Conservation (phyloP, 441 rosid genomes). For the Francoa sonchifolia region DNA sequence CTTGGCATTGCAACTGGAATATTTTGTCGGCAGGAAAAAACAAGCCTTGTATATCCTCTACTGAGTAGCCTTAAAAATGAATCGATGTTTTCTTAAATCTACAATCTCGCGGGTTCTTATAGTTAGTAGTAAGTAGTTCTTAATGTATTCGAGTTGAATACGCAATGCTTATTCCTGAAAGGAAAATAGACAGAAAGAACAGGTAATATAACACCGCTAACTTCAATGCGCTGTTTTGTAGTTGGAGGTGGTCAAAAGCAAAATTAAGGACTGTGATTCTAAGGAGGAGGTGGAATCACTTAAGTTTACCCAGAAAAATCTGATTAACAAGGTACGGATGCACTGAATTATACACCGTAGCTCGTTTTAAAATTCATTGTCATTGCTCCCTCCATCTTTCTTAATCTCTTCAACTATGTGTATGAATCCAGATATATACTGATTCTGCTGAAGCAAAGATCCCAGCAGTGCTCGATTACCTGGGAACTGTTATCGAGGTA, state of each 20-base stretch:
- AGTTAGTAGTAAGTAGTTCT: too few relatives aligned
- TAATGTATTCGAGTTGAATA: too few relatives aligned
- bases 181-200: not conserved
- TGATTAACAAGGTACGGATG: slow-evolving; percentile 62
- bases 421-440: slow-evolving; percentile 62
- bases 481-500: slow-evolving; percentile 85
- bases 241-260: slow-evolving; percentile 61
- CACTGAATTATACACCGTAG: not conserved
- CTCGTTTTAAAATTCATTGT: slow-evolving; percentile 2
- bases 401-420: not conserved
- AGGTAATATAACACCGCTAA: slow-evolving; percentile 10
- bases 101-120: too few relatives aligned
- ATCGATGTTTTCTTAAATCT: too few relatives aligned
- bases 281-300: slow-evolving; percentile 65
- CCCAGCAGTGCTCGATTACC: slow-evolving; percentile 78
- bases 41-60: too few relatives aligned
- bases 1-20: too few relatives aligned
- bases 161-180: too few relatives aligned
- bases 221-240: slow-evolving; percentile 22
- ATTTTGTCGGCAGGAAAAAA: too few relatives aligned
- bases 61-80: too few relatives aligned
- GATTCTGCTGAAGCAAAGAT: slow-evolving; percentile 90
- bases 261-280: slow-evolving; percentile 51
- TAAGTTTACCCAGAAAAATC: slow-evolving; percentile 62
- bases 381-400: not conserved